Conservation (phyloP, 2,329 filamentous ascomycete species). For the Claviceps maximensis region DNA sequence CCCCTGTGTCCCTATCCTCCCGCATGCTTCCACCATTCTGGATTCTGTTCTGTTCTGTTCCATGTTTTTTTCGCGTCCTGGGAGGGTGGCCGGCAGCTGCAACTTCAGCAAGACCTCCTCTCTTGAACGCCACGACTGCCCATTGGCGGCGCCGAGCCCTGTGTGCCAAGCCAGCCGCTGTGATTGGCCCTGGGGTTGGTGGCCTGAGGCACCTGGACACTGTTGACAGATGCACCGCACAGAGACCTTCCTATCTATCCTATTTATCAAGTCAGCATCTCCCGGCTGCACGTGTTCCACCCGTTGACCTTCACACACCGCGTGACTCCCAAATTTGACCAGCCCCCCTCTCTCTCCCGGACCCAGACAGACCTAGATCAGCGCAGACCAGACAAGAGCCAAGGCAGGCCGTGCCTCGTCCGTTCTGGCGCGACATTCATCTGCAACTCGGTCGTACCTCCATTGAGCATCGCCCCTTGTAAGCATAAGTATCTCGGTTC, state of each 20-base stretch:
- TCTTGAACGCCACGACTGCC: slow-evolving; percentile 1
- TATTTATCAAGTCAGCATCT: slow-evolving; percentile 6
- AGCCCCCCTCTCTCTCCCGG: background rate
- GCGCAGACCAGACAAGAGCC: background rate
- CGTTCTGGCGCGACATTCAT: slow-evolving; percentile 2
- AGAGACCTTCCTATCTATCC: background rate
- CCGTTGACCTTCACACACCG: slow-evolving; percentile 5
- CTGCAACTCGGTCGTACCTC: slow-evolving; percentile 5
- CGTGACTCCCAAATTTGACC: slow-evolving; percentile 8
- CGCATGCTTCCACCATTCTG: too few species aligned
- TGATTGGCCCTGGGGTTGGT: slow-evolving; percentile 2
- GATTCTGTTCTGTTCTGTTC: too few species aligned
- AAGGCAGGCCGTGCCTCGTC: slow-evolving; percentile 1
- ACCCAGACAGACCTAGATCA: background rate
- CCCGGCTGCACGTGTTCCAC: slow-evolving; percentile 10
- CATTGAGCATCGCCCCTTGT: slow-evolving; percentile 7
- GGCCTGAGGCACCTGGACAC: slow-evolving; percentile 7
- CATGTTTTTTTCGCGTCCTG: background rate
- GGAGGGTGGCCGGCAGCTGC: background rate
- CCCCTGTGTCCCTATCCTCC: background rate
- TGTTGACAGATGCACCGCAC: background rate
- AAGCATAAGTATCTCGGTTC: slow-evolving; percentile 16
- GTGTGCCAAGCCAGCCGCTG: background rate
- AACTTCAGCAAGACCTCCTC: too few species aligned
- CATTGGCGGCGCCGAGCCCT: background rate